Evolutionary conservation across 768 basidiomycete species (phyloP).

Genomic region (Suillus brevipes): DNA sequence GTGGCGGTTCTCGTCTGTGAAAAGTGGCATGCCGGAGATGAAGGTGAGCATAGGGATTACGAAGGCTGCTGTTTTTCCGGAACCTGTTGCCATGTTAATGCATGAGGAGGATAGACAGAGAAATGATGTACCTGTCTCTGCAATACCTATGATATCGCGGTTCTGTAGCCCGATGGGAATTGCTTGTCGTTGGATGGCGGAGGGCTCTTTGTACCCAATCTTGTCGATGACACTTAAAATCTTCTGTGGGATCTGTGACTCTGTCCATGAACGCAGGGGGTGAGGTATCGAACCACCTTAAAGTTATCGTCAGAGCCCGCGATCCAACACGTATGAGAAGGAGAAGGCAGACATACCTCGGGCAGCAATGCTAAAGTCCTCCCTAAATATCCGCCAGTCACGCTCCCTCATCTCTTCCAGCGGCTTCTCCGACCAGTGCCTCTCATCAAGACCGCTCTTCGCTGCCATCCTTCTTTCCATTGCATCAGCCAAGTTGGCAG

Average conservation of each 20-base stretch:
- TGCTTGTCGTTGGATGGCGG: slow-evolving; percentile 95
- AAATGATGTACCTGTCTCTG: slow-evolving; percentile 80
- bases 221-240: slow-evolving; percentile 84
- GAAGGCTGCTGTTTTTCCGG: slow-evolving; percentile 98
- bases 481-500: slow-evolving; percentile 66
- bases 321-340: neutral
- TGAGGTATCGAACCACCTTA: slow-evolving; percentile 91
- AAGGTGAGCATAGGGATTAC: slow-evolving; percentile 98
- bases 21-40: slow-evolving; percentile 80
- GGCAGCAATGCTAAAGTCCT: slow-evolving; percentile 96
- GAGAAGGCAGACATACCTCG: slow-evolving; percentile 54
- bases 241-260: slow-evolving; percentile 76
- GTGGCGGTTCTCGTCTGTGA: slow-evolving; percentile 92
- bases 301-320: slow-evolving; percentile 12
- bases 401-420: slow-evolving; percentile 91
- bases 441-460: slow-evolving; percentile 83
- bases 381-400: slow-evolving; percentile 98
- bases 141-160: slow-evolving; percentile 96
- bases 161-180: slow-evolving; percentile 99
- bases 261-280: slow-evolving; percentile 89
- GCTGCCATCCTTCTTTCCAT: slow-evolving; percentile 82
- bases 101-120: slow-evolving; percentile 4
- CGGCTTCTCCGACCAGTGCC: slow-evolving; percentile 97
- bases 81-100: slow-evolving; percentile 54
- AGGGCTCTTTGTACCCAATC: slow-evolving; percentile 97